Conservation (phyloP, 768 basidiomycete species). For the Serendipita sp. region DNA sequence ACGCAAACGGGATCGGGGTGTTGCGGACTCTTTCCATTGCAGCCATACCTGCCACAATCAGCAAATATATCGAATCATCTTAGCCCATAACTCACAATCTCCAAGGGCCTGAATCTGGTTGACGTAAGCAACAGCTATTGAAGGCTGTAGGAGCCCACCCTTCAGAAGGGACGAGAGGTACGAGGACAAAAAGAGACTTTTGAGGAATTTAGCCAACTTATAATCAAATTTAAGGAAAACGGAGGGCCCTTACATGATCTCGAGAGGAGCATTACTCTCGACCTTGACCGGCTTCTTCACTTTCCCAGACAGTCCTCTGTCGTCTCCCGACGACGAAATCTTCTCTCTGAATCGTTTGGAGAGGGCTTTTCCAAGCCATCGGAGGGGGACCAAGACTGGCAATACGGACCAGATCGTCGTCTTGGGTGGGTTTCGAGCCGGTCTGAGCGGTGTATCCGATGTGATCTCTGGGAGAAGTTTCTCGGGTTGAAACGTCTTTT, state of each 20-base stretch:
- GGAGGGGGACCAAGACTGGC: constrained; percentile 36
- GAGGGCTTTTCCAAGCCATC: constrained; percentile 4
- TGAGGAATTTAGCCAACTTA: no score
- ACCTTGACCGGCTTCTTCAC: constrained; percentile 17
- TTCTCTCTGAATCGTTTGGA: background rate
- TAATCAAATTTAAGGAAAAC: no score
- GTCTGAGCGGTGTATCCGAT: constrained; percentile 30
- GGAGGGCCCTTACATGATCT: constrained; percentile 13
- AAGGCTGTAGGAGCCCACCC: constrained; percentile 29
- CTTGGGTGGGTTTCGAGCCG: constrained; percentile 45
- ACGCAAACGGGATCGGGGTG: constrained; percentile 53
- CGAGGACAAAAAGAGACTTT: constrained; percentile 33
- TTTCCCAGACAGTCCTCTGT: constrained; percentile 19
- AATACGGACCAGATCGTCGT: constrained; percentile 35
- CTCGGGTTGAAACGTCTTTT: constrained; percentile 29
- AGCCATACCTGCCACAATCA: constrained; percentile 17
- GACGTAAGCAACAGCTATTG: constrained; percentile 34
- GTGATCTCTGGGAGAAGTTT: constrained; percentile 26
- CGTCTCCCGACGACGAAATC: constrained; percentile 11
- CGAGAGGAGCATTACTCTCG: constrained; percentile 19
- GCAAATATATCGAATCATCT: background rate
- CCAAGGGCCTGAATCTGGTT: constrained; percentile 32
- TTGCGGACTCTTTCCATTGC: constrained; percentile 47
- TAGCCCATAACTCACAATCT: constrained; percentile 23
- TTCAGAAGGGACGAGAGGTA: constrained; percentile 34